Evolutionary conservation across 2,329 filamentous ascomycete species (phyloP).

Genomic region (Pseudocercospora crystallina): DNA sequence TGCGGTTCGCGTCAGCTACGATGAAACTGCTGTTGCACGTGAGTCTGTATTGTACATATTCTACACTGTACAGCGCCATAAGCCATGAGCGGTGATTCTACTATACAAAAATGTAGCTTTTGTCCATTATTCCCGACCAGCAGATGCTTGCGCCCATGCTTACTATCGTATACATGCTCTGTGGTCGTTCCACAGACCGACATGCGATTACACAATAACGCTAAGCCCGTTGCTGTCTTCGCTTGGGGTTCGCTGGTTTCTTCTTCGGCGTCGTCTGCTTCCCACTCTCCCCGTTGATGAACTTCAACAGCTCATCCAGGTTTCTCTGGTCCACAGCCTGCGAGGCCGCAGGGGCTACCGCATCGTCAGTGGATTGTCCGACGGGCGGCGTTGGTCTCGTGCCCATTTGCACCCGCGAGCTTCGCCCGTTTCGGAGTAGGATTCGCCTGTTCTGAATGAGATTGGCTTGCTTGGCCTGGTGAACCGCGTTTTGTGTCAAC

Average conservation of each 20-base stretch:
- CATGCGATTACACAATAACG: background rate
- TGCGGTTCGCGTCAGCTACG: too few species aligned
- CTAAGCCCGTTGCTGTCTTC: constrained; percentile 27
- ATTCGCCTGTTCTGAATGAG: constrained; percentile 31
- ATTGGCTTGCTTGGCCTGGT: constrained; percentile 83
- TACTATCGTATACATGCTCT: too few species aligned
- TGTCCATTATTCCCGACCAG: too few species aligned
- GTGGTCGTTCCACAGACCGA: too few species aligned
- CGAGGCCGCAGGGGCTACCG: constrained; percentile 5
- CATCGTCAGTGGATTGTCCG: constrained; percentile 19
- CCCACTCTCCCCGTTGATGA: constrained; percentile 73
- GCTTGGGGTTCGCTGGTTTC: constrained; percentile 49
- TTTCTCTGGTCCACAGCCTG: constrained; percentile 59
- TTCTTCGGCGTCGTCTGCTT: constrained; percentile 44
- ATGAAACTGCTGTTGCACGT: too few species aligned
- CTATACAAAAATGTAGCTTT: too few species aligned
- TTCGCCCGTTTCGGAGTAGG: constrained; percentile 35
- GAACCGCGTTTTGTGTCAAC: constrained; percentile 91
- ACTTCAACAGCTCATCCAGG: constrained; percentile 90
- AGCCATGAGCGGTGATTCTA: too few species aligned
- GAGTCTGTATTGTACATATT: too few species aligned
- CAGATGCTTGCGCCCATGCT: too few species aligned
- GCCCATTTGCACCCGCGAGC: constrained; percentile 58
- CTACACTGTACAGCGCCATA: too few species aligned
- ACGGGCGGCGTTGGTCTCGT: constrained; percentile 64